Evolutionary conservation across 148 eudicot genomes (phyloP), one percentile per base, ranked within the genome.

Genomic region (Rhododendron mucronatum): DNA sequence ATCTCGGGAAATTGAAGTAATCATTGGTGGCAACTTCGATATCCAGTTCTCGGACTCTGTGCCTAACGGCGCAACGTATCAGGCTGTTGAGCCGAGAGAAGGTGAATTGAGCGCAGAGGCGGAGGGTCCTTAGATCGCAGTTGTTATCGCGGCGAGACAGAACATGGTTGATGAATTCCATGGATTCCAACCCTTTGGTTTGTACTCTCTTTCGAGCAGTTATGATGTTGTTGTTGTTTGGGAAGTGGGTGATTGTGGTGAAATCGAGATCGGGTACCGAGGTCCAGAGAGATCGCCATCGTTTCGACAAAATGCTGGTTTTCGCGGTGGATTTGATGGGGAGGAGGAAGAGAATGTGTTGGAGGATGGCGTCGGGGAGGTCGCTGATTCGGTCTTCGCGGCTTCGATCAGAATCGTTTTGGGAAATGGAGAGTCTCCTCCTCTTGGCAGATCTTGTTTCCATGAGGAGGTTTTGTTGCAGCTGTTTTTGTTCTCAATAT

Each of bases 191-290:
- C 3, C 76, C 84, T 10, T 82, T 83, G 3, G 59, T n/a, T 3
- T 80, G 69, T 1, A 83, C 26, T n/a, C 87, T 73, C 26, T 85
- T 86, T 10, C 50, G 37, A 13, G 15, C 15, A 14, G 65, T 48
- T 14, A 26, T 33, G 28, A 28, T 28, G 41, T 13, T 28, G 0
- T n/a, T 26, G 30, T 15, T 35, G 0, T 1, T 26, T 37, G 12
- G 87, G 30, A 71, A 71, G 35, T 84, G 23, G 28, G 77, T 41
- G 33, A 86, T 1, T 30, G 87, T 85, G 76, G 92, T 90, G 88
- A 94, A 94, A 74, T 94, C 96, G n/a, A 94, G 95, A 78, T 92
- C 94, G 0, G 96, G 95, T 41, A 87, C 87, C 0, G 96, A 88
- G 69, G 88, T 23, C 96, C 96, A 94, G 5, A 93, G 50, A 41